These are phyloP conservation scores for Monascus ruber DNA, from an alignment of 2,329 filamentous ascomycete species.

Conservation along the genomic window DNA sequence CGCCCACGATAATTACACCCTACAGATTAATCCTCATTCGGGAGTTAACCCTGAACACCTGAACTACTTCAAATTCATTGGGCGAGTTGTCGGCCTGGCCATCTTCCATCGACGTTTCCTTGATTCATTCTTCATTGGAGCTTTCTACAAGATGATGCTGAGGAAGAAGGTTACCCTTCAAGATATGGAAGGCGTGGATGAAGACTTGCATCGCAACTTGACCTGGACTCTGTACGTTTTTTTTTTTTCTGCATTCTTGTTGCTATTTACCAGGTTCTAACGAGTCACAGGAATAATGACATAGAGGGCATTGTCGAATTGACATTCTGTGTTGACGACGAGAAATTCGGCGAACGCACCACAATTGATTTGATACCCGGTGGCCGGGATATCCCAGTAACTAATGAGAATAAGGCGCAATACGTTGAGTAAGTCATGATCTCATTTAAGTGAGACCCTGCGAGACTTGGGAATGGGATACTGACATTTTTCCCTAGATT, in stretches of 20 bases:
- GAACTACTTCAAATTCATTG: conserved; percentile 99
- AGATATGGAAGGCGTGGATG: conserved; percentile 98
- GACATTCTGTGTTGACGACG: conserved; percentile 94
- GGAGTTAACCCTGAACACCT: conserved; percentile 98
- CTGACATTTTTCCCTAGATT: conserved; percentile 40
- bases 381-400: conserved; percentile 87
- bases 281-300: conserved; percentile 61
- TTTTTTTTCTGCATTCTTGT: not conserved
- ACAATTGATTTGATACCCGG: conserved; percentile 88
- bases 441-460: not conserved
- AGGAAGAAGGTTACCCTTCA: conserved; percentile 82
- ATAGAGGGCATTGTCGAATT: conserved; percentile 91
- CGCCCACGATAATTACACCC: conserved; percentile 98
- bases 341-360: conserved; percentile 87
- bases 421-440: conserved; percentile 68
- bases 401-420: conserved; percentile 97
- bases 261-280: conserved; percentile 7
- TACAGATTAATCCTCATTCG: conserved; percentile 98
- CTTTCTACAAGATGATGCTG: conserved; percentile 98
- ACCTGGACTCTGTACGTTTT: conserved; percentile 72
- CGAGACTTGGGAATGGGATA: not conserved
- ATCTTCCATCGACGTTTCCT: conserved; percentile 98
- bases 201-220: conserved; percentile 90
- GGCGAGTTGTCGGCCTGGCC: conserved; percentile 86
- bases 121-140: conserved; percentile 97